A percentile compares a stretch with the other conserved stretches of the same genome.
phyloP scores from a whole-genome alignment of 176 grass and related monocot genomes.

The Musa beccarii region DNA sequence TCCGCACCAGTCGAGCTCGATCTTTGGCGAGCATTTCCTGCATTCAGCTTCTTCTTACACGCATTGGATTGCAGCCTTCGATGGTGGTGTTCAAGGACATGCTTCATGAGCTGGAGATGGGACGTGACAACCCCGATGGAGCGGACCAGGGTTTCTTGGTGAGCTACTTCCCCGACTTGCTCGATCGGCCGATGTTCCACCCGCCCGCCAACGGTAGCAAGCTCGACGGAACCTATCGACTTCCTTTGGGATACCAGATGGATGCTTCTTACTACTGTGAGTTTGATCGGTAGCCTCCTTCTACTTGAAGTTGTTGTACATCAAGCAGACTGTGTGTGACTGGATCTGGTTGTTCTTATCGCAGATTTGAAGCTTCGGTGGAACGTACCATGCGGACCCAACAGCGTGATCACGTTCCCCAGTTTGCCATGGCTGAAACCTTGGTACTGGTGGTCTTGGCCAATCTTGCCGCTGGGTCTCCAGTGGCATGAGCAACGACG shows the following conservation, averaged over 20 bases:
- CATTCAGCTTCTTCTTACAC: not conserved
- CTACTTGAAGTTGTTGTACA: not conserved
- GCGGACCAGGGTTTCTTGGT: constrained; percentile 83
- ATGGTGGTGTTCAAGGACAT: constrained; percentile 79
- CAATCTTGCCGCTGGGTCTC: constrained; percentile 74
- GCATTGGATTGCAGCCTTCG: constrained; percentile 50
- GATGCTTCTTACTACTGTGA: constrained; percentile 96
- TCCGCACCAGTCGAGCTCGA: not conserved
- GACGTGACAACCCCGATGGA: constrained; percentile 67
- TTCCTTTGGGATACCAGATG: constrained; percentile 95
- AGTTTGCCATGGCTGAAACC: constrained; percentile 91
- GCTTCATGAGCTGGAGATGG: constrained; percentile 69
- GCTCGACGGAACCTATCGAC: constrained; percentile 75
- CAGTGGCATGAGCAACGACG: constrained; percentile 88
- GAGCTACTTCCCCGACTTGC: constrained; percentile 77
- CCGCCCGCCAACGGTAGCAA: constrained; percentile 65
- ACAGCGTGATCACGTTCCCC: constrained; percentile 89
- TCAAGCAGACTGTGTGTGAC: not conserved
- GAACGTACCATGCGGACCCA: constrained; percentile 83
- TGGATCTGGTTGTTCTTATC: constrained; percentile 2
- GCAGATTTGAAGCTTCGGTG: constrained; percentile 79
- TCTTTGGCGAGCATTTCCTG: not conserved
- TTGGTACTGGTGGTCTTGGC: constrained; percentile 99
- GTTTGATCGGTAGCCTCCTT: constrained; percentile 6
- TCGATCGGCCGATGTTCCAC: constrained; percentile 74